A percentile compares a stretch with the other conserved stretches of the same genome.
phyloP scores from a whole-genome alignment of 208 protist genomes.

The Blechomonas ayalai region DNA sequence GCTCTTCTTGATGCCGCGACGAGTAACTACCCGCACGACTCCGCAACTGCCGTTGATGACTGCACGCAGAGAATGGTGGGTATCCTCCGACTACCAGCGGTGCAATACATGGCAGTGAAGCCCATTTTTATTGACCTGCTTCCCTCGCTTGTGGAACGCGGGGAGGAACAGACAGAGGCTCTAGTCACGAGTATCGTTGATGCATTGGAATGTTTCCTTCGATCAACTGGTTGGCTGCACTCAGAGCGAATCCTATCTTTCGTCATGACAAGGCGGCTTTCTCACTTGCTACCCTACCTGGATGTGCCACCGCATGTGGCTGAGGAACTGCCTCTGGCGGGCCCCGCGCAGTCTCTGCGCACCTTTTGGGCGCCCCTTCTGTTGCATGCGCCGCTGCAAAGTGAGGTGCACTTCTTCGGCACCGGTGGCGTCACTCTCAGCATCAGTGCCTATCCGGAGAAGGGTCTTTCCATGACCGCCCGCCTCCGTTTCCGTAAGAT shows the following conservation, averaged over 20 bases:
- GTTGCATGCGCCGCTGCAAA: slow-evolving; percentile 40
- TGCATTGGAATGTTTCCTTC: slow-evolving; percentile 33
- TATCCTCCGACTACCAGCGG: slow-evolving; percentile 25
- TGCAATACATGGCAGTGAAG: slow-evolving; percentile 59
- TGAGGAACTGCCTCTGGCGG: slow-evolving; percentile 40
- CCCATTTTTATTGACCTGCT: slow-evolving; percentile 72
- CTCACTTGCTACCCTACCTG: slow-evolving; percentile 57
- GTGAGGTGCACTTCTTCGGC: slow-evolving; percentile 56
- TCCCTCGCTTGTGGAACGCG: slow-evolving; percentile 36
- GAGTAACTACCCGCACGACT: slow-evolving; percentile 21
- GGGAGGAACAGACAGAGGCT: slow-evolving; percentile 16
- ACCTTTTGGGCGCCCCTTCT: slow-evolving; percentile 75
- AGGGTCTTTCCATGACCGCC: slow-evolving; percentile 54
- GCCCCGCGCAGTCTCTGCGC: slow-evolving; percentile 26
- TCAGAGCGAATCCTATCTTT: slow-evolving; percentile 46
- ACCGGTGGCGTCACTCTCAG: slow-evolving; percentile 58
- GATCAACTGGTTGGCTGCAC: slow-evolving; percentile 51
- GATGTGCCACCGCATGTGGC: slow-evolving; percentile 41
- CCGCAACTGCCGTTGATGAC: slow-evolving; percentile 2
- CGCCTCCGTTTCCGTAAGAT: slow-evolving; percentile 66
- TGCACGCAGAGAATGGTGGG: slow-evolving; percentile 18
- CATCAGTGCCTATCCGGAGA: slow-evolving; percentile 46
- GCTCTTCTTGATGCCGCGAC: slow-evolving; percentile 57
- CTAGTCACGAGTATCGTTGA: slow-evolving; percentile 44
- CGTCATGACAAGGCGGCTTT: slow-evolving; percentile 32